These are phyloP conservation scores for Solanum appendiculatum DNA, from an alignment of 257 asterid genomes.

Conservation along the genomic window DNA sequence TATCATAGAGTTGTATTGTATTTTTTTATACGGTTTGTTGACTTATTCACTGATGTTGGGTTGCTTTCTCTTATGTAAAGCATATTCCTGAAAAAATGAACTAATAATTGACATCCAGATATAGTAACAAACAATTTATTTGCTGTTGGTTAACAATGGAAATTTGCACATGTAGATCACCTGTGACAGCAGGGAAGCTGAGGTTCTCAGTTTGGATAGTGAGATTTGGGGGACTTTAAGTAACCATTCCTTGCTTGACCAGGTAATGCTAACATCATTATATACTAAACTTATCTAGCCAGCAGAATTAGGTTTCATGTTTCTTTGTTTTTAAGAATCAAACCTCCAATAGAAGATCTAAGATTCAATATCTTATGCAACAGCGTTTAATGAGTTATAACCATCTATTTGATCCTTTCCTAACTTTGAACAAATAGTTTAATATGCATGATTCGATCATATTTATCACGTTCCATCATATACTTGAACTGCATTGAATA, in stretches of 20 bases:
- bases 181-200: constrained; percentile 25
- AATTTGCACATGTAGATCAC: constrained; percentile 11
- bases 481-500: neutral
- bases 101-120: neutral
- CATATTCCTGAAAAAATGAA: neutral
- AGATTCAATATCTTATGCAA: neutral
- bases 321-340: neutral
- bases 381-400: neutral
- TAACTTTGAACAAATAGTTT: neutral
- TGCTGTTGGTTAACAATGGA: neutral
- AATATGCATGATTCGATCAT: neutral
- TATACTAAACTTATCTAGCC: neutral
- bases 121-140: neutral
- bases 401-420: neutral
- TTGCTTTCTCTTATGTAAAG: neutral
- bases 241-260: neutral
- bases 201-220: constrained; percentile 26
- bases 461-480: neutral
- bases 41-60: neutral
- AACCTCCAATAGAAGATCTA: neutral
- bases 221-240: constrained; percentile 23
- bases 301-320: neutral
- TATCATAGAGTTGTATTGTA: neutral
- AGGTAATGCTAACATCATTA: constrained; percentile 1
- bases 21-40: neutral